These are phyloP conservation scores for Pochonia chlamydosporia DNA, from an alignment of 2,329 filamentous ascomycete species.

Conservation along the genomic window DNA sequence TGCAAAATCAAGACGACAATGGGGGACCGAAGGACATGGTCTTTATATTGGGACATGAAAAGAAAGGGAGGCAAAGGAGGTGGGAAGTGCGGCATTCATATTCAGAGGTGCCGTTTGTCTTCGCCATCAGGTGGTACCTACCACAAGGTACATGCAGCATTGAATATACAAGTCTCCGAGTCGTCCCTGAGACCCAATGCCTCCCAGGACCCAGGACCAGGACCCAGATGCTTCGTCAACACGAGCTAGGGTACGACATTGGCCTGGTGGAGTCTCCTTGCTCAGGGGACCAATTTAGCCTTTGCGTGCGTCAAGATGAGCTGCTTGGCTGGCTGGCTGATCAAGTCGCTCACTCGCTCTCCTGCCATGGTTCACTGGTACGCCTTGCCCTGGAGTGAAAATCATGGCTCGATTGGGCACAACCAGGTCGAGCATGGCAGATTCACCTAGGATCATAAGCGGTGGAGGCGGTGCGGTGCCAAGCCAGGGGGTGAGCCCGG, in stretches of 20 bases:
- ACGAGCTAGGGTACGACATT: slow-evolving; percentile 6
- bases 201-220: background rate
- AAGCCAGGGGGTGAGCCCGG: background rate
- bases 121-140: background rate
- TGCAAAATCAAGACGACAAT: background rate
- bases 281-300: background rate
- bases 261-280: background rate
- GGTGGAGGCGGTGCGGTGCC: background rate
- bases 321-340: background rate
- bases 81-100: background rate
- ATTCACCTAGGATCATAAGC: background rate
- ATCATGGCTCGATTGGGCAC: background rate
- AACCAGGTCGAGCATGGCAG: background rate
- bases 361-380: too few species aligned
- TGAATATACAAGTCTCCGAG: background rate
- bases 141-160: too few species aligned
- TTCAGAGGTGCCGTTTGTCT: background rate
- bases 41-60: background rate
- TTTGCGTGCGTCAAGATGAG: background rate
- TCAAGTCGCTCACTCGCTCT: too few species aligned
- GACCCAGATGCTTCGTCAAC: slow-evolving; percentile 1
- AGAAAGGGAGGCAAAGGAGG: background rate
- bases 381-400: background rate
- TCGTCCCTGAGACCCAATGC: background rate
- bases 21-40: background rate